phyloP scores from a whole-genome alignment of 2,329 filamentous ascomycete genomes.

The Cladophialophora carrionii region DNA sequence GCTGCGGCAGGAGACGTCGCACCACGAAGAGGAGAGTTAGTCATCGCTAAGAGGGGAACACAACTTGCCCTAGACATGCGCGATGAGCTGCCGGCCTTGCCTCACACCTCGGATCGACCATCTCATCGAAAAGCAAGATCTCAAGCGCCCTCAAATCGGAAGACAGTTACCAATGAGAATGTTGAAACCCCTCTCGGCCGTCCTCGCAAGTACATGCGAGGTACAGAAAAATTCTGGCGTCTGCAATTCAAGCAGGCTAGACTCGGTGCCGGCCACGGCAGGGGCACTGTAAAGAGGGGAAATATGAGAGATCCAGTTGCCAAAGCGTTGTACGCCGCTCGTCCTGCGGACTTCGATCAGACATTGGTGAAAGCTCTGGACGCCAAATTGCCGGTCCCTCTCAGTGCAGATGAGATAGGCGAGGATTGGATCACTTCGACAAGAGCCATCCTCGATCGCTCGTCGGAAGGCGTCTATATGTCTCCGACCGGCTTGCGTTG shows the following conservation, averaged over 20 bases:
- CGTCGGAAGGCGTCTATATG: slow-evolving; percentile 46
- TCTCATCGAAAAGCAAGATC: neutral
- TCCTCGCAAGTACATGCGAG: slow-evolving; percentile 38
- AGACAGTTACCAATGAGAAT: neutral
- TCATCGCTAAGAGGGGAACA: slow-evolving; percentile 43
- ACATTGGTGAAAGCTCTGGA: slow-evolving; percentile 32
- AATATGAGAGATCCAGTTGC: slow-evolving; percentile 32
- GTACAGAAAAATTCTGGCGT: slow-evolving; percentile 39
- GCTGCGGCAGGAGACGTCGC: slow-evolving; percentile 44
- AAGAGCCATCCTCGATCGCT: slow-evolving; percentile 29
- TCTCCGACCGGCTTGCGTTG: slow-evolving; percentile 40
- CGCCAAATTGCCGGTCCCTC: slow-evolving; percentile 34
- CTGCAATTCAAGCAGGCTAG: slow-evolving; percentile 32
- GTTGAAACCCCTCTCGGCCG: slow-evolving; percentile 24
- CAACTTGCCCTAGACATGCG: slow-evolving; percentile 31
- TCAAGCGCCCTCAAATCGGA: neutral
- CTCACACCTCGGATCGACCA: neutral
- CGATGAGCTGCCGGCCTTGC: neutral
- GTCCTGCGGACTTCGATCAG: slow-evolving; percentile 37
- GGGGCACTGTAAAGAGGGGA: slow-evolving; percentile 13
- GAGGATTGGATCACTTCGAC: slow-evolving; percentile 36
- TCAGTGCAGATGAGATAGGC: slow-evolving; percentile 28
- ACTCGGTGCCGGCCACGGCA: slow-evolving; percentile 1
- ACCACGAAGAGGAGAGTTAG: slow-evolving; percentile 44
- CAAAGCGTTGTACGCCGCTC: slow-evolving; percentile 30